A percentile compares a stretch with the other conserved stretches of the same genome.
Conservation (phyloP, 2,329 filamentous ascomycete genomes). For the Rhinocladiella mackenziei region DNA sequence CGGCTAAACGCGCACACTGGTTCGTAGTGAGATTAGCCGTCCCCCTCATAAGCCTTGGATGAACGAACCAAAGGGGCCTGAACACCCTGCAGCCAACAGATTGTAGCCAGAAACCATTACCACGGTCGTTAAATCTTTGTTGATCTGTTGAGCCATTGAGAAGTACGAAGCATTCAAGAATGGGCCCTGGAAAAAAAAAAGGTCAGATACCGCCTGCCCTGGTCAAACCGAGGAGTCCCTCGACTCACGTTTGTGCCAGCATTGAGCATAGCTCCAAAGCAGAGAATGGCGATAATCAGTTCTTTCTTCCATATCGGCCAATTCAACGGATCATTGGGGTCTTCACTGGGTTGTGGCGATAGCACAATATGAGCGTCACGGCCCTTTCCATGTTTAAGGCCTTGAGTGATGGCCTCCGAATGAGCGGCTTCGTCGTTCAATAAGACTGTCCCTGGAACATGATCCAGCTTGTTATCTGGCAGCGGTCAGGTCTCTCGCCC, state of each 20-base stretch:
- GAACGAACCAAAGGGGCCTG: conserved; percentile 21
- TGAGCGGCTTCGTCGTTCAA: conserved; percentile 24
- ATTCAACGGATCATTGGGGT: conserved; percentile 34
- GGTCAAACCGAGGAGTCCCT: background rate
- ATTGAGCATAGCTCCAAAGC: conserved; percentile 31
- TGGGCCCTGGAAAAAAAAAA: conserved; percentile 18
- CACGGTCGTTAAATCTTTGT: conserved; percentile 20
- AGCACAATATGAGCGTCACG: conserved; percentile 24
- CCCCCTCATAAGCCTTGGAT: background rate
- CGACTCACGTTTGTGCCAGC: conserved; percentile 26
- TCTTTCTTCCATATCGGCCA: conserved; percentile 33
- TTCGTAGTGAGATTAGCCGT: background rate
- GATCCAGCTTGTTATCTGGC: conserved; percentile 24
- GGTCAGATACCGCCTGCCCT: too few species aligned
- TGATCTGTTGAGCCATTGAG: conserved; percentile 17
- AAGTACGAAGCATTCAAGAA: conserved; percentile 28
- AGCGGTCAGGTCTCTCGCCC: background rate
- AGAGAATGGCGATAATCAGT: conserved; percentile 30
- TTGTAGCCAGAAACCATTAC: conserved; percentile 28
- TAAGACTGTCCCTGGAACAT: conserved; percentile 24
- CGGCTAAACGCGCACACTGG: conserved; percentile 39
- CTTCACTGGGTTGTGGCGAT: conserved; percentile 31
- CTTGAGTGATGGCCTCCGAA: conserved; percentile 17
- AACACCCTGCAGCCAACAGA: conserved; percentile 26
- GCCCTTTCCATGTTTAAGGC: conserved; percentile 26